phyloP scores from a whole-genome alignment of 176 grass and related monocot genomes.

The Oropetium thomaeum region DNA sequence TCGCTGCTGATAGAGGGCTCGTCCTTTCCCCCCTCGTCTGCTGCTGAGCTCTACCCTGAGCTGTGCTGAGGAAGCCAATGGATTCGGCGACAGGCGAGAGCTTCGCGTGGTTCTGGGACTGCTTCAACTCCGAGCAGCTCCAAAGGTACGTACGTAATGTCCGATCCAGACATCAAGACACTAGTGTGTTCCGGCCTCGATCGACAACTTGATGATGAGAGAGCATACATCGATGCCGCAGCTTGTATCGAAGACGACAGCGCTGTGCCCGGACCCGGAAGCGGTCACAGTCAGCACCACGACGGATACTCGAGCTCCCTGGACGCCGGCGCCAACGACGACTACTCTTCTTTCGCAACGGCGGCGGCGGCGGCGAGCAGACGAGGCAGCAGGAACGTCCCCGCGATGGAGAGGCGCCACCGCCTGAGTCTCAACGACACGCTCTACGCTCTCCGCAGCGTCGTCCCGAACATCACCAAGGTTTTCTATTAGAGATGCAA shows the following conservation, averaged over 20 bases:
- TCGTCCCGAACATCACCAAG: constrained; percentile 73
- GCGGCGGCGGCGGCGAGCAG: neutral
- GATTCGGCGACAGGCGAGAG: constrained; percentile 29
- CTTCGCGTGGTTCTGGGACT: constrained; percentile 48
- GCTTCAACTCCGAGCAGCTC: constrained; percentile 42
- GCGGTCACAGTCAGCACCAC: neutral
- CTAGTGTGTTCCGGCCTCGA: too few species aligned
- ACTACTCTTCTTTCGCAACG: neutral
- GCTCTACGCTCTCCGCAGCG: constrained; percentile 58
- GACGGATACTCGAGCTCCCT: constrained; percentile 28
- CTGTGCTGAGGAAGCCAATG: too few species aligned
- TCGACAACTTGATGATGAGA: too few species aligned
- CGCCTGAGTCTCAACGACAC: constrained; percentile 56
- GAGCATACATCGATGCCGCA: too few species aligned
- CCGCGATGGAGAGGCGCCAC: constrained; percentile 37
- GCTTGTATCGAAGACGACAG: too few species aligned
- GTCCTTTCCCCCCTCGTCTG: neutral
- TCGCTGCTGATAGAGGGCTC: neutral
- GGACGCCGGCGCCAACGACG: neutral
- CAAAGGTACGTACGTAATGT: constrained; percentile 2
- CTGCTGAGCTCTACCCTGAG: too few species aligned
- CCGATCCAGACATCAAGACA: neutral
- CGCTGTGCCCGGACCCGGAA: too few species aligned
- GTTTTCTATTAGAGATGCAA: neutral
- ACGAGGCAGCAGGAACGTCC: neutral